Evolutionary conservation across 352 stramenopile species (phyloP).

Genomic region (Phytophthora sp.): DNA sequence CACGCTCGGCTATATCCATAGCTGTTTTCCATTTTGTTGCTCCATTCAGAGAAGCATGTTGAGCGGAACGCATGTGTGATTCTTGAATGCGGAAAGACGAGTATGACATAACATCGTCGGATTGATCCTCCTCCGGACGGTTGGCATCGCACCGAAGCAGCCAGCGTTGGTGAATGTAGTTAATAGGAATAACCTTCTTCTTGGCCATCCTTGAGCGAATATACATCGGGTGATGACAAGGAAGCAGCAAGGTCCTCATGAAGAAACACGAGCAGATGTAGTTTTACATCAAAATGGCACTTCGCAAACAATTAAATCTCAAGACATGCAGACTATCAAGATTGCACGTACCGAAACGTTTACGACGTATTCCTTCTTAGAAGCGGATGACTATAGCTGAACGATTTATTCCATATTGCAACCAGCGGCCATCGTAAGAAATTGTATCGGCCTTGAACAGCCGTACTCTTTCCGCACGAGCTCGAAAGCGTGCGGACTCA

Average conservation of each 20-base stretch:
- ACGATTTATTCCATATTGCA: background rate
- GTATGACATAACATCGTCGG: constrained; percentile 4
- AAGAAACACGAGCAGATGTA: constrained; percentile 2
- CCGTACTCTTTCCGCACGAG: constrained; percentile 9
- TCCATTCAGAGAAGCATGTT: constrained; percentile 9
- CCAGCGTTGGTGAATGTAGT: background rate
- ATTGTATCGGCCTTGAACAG: background rate
- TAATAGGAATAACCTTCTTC: constrained; percentile 1
- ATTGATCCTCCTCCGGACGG: background rate
- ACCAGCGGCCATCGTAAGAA: background rate
- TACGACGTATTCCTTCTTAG: background rate
- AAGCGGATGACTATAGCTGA: too few species aligned
- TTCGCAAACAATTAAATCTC: background rate
- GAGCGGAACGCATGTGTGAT: background rate
- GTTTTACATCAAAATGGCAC: background rate
- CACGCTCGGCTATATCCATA: constrained; percentile 1
- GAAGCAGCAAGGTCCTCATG: background rate
- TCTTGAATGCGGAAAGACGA: background rate
- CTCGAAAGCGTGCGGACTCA: background rate
- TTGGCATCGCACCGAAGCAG: too few species aligned
- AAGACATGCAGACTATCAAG: too few species aligned
- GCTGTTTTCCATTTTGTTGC: constrained; percentile 9
- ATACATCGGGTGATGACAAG: constrained; percentile 8
- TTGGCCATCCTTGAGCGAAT: too few species aligned
- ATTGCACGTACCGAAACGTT: constrained; percentile 4